Conservation (phyloP, 2,329 filamentous ascomycete genomes). For the Aspergillus viridinutans region DNA sequence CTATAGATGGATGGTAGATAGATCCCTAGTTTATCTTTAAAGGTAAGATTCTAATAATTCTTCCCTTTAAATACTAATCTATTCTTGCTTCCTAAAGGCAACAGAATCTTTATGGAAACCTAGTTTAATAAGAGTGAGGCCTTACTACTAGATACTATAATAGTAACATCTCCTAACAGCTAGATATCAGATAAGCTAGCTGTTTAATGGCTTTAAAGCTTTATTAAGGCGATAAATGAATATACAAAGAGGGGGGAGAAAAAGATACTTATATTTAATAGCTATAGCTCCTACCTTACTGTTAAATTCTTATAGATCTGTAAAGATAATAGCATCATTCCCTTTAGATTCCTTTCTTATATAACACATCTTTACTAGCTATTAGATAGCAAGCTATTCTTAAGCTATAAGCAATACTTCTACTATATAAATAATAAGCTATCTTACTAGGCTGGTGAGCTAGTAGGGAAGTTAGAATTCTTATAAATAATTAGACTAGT, state of each 20-base stretch:
- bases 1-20: neutral
- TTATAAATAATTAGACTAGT: neutral
- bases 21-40: neutral
- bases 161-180: neutral
- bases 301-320: neutral
- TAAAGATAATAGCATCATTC: neutral
- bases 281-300: neutral
- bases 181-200: neutral
- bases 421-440: no score
- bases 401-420: slow-evolving; percentile 1
- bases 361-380: neutral
- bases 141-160: neutral
- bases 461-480: neutral
- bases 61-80: no score
- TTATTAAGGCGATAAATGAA: neutral
- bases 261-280: neutral
- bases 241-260: neutral
- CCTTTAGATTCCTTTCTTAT: neutral
- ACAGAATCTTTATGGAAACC: neutral
- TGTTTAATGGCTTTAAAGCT: neutral
- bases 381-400: neutral
- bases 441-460: neutral
- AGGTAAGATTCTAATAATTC: neutral
- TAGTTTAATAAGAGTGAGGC: neutral
- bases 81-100: no score